Evolutionary conservation across 2,329 filamentous ascomycete species (phyloP), one percentile per base, ranked within the genome.

Genomic region (Aspergillus quadrilineatus): DNA sequence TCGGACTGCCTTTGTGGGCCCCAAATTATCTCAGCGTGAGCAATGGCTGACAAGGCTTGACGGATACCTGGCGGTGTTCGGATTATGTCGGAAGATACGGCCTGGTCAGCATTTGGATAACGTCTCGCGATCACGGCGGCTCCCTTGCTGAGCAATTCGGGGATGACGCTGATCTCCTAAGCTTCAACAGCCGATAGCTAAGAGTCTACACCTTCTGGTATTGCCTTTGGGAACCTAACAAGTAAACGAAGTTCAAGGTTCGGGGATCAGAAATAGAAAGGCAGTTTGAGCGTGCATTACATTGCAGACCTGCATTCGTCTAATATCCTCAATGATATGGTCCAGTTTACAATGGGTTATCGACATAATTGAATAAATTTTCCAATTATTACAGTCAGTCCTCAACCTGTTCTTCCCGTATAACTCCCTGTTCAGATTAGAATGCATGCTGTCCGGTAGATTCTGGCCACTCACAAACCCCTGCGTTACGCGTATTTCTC

Each of bases 1-100:
- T 56, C 67, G 69, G 15, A 67, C 66, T 15, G 72, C 72, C 51
- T 78, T 73, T 53, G 67, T 67, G 0, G 63, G 74, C 2, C 71
- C 75, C 1, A 66, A 73, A 37, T 58, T 28, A 8, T 77, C 76
- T 55, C 59, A 71, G 9, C 75, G 73, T 1, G 64, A 64, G 3
- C 66, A 73, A 37, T 77, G 43, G 43, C 14, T 53, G 3, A 26
- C 34, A 8, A 17, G 26, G 2, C 34, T 32, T 9, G 17, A 12
- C 4, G 12, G 14, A 4, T 9, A 32, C 4, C 22, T 42, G 4
- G 32, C 34, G 17, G 6, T 28, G 10, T 42, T 34, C 29, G 36
- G 28, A 28, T 42, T 49, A 8, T 36, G 52, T 9, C 44, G 34
- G 5, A 29, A 36, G 22, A 7, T 22, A 5, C 49, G 45, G 14